Base-by-base conservation (phyloP, 192 early-diverging fungal species). In the Linnemannia exigua region DNA sequence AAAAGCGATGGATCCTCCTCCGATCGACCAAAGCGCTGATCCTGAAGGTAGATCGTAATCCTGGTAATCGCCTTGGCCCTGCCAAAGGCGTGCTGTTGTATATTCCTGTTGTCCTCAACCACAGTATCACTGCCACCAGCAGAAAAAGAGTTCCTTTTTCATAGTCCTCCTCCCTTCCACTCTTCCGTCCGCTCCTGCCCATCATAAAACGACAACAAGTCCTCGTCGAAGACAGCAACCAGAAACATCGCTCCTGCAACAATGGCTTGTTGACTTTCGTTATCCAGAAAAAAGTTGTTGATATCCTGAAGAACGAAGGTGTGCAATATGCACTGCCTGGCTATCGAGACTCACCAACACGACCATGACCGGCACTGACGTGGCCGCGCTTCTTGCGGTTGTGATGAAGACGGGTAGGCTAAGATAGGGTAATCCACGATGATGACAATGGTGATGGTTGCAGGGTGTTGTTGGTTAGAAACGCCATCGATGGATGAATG, bases 361-460 rank as follows among this genome's bases (percentile, higher is more conserved):
- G 97, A 94, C 98, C 98, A 95, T 99, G 98, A 93, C 98, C 98
- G 93, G 97, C 97, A 81, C 97, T 98, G 87, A 99, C 98, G 95
- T 99, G 98, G 87, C 98, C 98, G 89, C 98, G 95, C 95, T 95
- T 94, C 95, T 99, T 99, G 90, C 96, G 93, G 92, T 96, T 95
- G 90, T 96, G 94, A 87, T 92, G 89, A 79, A 96, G 90, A 90
- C 94, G 92, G 91, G 96, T 93, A 88, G 96, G 93, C 96, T 94
- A 88, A 20, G n/a, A 33, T 61, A 25, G 12, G 11, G 16, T 51
- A 31, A n/a, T 44, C 41, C 41, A 44, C 22, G 44, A 20, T 19
- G 15, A 36, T 35, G 63, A 75, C 37, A 28, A 67, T 63, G 69
- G 46, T 37, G 38, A 67, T 63, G 69, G 46, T 20, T 74, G 70